Conservation (phyloP, 1,284 basidiomycete species). For the Moesziomyces globuligerus region DNA sequence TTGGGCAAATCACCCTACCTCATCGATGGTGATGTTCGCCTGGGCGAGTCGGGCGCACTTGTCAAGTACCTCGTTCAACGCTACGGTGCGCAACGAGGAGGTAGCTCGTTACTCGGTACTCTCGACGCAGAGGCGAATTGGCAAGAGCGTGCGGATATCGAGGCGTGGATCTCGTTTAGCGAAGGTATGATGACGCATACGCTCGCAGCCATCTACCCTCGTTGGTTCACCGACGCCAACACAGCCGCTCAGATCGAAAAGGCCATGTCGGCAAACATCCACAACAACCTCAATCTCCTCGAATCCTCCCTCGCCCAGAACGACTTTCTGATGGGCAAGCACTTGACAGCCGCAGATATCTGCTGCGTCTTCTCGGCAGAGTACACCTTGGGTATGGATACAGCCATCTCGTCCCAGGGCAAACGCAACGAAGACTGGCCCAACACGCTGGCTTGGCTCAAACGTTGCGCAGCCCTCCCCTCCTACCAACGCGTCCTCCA, state of each 20-base stretch:
- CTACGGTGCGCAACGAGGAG: conserved; percentile 11
- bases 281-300: conserved; percentile 29
- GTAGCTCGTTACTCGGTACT: conserved; percentile 5
- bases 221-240: conserved; percentile 12
- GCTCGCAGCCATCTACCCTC: conserved; percentile 24
- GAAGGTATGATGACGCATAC: conserved; percentile 39
- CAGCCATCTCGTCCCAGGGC: conserved; percentile 8
- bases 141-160: conserved; percentile 21
- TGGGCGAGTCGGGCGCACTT: conserved; percentile 15
- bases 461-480: conserved; percentile 2
- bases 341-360: conserved; percentile 28
- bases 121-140: conserved; percentile 6
- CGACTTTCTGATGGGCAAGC: conserved; percentile 7
- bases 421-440: conserved; percentile 31
- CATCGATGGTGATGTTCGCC: conserved; percentile 8
- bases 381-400: conserved; percentile 37
- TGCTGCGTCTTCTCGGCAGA: conserved; percentile 33
- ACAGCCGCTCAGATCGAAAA: conserved; percentile 9
- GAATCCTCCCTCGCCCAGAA: conserved; percentile 6
- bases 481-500: conserved; percentile 17
- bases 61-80: conserved; percentile 32
- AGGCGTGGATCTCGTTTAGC: conserved; percentile 23
- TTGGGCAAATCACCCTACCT: conserved; percentile 33
- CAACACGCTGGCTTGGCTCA: conserved; percentile 30
- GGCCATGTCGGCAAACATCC: conserved; percentile 23